These are phyloP conservation scores for Wallacemonas sp. DNA, from an alignment of 208 protist species.

Conservation along the genomic window DNA sequence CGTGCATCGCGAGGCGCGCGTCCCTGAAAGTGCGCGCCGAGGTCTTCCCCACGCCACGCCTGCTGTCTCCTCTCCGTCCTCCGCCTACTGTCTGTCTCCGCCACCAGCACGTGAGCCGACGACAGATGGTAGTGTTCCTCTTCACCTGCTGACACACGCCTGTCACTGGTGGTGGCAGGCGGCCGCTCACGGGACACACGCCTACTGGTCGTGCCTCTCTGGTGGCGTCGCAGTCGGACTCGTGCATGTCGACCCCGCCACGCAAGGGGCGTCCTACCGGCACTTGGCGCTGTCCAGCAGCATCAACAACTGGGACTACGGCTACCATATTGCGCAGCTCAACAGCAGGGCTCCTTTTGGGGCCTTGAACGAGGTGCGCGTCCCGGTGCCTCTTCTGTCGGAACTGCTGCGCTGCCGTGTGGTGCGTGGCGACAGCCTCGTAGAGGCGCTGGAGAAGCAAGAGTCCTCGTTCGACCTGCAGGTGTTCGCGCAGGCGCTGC, in stretches of 20 bases:
- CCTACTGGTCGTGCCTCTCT: background rate
- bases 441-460: background rate
- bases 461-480: background rate
- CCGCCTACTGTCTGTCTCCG: background rate
- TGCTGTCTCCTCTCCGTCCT: background rate
- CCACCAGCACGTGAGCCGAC: too few relatives aligned
- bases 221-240: constrained; percentile 5
- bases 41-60: too few relatives aligned
- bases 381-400: constrained; percentile 12
- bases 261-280: background rate
- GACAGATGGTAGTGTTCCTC: too few relatives aligned
- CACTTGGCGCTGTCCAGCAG: constrained; percentile 3
- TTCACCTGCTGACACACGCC: background rate
- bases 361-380: background rate
- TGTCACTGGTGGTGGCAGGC: constrained; percentile 8
- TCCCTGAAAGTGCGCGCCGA: background rate
- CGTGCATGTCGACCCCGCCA: background rate
- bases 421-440: background rate
- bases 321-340: background rate
- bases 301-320: constrained; percentile 11
- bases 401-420: background rate
- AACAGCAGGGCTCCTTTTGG: background rate
- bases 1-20: constrained; percentile 12
- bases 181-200: background rate
- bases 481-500: too few relatives aligned